phyloP scores from a whole-genome alignment of 2,329 filamentous ascomycete genomes.

The Cryphonectria nitschkei region DNA sequence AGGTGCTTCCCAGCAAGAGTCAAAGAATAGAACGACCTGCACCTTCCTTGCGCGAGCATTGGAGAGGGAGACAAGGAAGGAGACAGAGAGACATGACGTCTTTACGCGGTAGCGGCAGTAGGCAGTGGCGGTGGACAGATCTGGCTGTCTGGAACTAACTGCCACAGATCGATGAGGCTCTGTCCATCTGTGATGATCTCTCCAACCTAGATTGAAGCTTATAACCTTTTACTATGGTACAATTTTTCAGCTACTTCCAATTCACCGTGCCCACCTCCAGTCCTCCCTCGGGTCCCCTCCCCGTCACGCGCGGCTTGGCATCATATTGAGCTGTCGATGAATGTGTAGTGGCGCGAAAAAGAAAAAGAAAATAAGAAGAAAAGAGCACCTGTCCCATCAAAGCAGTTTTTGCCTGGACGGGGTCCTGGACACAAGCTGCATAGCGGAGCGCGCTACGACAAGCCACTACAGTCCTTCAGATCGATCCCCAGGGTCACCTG shows the following conservation, averaged over 20 bases:
- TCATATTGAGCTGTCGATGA: slow-evolving; percentile 17
- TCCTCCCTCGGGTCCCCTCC: neutral
- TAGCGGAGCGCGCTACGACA: slow-evolving; percentile 20
- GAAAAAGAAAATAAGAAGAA: slow-evolving; percentile 13
- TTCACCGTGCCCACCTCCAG: neutral
- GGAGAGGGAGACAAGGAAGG: neutral
- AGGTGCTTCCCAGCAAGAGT: neutral
- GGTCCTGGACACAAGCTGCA: slow-evolving; percentile 20
- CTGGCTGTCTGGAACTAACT: neutral
- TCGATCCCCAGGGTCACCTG: neutral
- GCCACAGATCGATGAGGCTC: slow-evolving; percentile 24
- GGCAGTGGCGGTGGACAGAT: neutral
- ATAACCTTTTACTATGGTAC: neutral
- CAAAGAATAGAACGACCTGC: neutral
- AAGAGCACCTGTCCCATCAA: slow-evolving; percentile 18
- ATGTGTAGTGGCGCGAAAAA: neutral
- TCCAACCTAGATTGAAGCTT: slow-evolving; percentile 3
- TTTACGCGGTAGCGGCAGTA: neutral
- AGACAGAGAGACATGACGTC: neutral
- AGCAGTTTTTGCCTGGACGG: slow-evolving; percentile 14
- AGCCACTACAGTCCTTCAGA: slow-evolving; percentile 14
- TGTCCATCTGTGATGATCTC: slow-evolving; percentile 23
- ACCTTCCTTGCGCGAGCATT: neutral
- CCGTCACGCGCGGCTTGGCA: neutral
- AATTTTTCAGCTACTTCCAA: neutral